Percentiles rank a stretch among this genome's conserved stretches.
Evolutionary conservation across 2,329 filamentous ascomycete genomes (phyloP).

Genomic region (Cryphonectria naterciae): DNA sequence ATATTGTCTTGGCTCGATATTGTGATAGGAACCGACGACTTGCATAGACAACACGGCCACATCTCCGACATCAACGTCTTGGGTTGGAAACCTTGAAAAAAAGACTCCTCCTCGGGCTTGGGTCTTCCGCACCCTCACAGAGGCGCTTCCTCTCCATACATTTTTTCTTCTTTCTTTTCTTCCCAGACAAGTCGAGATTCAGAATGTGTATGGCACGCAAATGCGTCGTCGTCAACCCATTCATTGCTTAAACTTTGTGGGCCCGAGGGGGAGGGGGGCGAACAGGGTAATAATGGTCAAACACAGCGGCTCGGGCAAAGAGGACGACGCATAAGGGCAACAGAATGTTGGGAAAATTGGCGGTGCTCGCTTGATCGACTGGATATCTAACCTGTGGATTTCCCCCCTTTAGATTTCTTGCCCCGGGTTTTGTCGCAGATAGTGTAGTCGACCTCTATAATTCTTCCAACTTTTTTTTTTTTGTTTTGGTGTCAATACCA

Average conservation of each 20-base stretch:
- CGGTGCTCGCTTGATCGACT: constrained; percentile 12
- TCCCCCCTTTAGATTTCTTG: not conserved
- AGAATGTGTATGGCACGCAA: constrained; percentile 13
- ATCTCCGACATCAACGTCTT: constrained; percentile 21
- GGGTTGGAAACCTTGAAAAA: not conserved
- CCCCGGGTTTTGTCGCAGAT: not conserved
- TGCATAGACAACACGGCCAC: constrained; percentile 23
- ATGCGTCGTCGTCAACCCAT: not conserved
- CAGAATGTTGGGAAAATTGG: not conserved
- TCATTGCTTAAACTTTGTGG: not conserved
- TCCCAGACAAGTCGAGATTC: constrained; percentile 18
- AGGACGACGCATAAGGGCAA: not conserved
- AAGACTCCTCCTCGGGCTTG: constrained; percentile 9
- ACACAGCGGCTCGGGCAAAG: not conserved
- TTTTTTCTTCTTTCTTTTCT: not conserved
- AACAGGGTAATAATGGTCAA: not conserved
- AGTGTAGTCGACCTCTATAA: not conserved
- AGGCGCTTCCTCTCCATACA: not conserved
- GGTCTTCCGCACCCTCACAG: not conserved
- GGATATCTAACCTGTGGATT: constrained; percentile 8
- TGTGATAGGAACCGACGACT: not conserved
- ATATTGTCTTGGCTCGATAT: not conserved
- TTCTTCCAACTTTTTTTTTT: too few species aligned
- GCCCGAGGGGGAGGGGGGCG: not conserved
- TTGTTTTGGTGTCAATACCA: not conserved